Evolutionary conservation across 305 asterid genomes (phyloP).

Genomic region (Solanum hybrid): DNA sequence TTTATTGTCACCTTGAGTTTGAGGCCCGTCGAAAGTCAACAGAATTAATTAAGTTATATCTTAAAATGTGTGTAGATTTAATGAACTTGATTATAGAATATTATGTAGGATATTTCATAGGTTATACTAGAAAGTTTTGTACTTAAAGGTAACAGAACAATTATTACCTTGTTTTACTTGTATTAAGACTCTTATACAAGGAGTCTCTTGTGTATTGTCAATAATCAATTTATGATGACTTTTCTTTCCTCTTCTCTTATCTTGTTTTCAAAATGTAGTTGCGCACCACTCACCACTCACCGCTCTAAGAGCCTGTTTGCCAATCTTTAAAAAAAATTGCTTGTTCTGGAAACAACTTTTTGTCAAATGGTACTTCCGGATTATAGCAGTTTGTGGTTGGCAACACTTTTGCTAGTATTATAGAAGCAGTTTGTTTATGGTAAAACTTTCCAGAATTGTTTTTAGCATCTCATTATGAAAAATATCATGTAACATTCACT

Average conservation of each 20-base stretch:
- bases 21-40: not conserved
- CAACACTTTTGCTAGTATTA: not conserved
- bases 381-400: not conserved
- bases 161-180: not conserved
- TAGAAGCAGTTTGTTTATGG: not conserved
- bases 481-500: not conserved
- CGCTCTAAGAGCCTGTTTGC: not conserved
- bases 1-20: not conserved
- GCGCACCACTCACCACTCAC: not conserved
- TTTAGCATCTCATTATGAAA: not conserved
- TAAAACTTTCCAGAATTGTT: not conserved
- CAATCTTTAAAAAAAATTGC: not conserved
- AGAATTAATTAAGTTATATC: not conserved
- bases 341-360: not conserved
- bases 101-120: not conserved
- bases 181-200: not conserved
- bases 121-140: not conserved
- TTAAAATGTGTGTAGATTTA: not conserved
- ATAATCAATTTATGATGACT: not conserved
- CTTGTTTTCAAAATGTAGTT: not conserved
- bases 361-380: not conserved
- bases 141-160: not conserved
- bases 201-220: not conserved
- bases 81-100: not conserved
- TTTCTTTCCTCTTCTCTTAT: not conserved